Conservation (phyloP, 2,329 filamentous ascomycete genomes). For the Aspergillus sp. region DNA sequence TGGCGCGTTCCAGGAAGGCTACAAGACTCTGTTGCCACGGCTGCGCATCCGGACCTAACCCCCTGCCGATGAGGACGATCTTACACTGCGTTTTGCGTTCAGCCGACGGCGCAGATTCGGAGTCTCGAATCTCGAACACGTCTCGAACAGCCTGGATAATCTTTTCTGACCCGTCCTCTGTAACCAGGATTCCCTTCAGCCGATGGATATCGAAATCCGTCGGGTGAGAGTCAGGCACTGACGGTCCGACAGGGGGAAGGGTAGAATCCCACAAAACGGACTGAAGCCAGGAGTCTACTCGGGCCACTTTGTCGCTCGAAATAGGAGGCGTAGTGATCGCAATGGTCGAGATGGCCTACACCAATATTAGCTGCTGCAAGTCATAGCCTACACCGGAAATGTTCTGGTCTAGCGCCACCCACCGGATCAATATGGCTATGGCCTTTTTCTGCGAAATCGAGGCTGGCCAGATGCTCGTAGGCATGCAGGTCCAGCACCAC, state of each 20-base stretch:
- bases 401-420: conserved; percentile 31
- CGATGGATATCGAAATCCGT: conserved; percentile 76
- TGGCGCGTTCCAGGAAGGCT: conserved; percentile 20
- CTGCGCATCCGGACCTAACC: conserved; percentile 32
- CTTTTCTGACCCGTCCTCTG: conserved; percentile 64
- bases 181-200: conserved; percentile 73
- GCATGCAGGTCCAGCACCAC: conserved; percentile 87
- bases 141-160: conserved; percentile 90
- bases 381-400: not conserved
- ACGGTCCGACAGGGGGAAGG: conserved; percentile 18
- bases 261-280: conserved; percentile 74
- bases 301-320: conserved; percentile 53
- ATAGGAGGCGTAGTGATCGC: conserved; percentile 67
- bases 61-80: conserved; percentile 48
- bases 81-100: conserved; percentile 35
- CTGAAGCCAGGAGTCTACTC: conserved; percentile 77
- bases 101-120: conserved; percentile 19
- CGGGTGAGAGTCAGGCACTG: conserved; percentile 14
- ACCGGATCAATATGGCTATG: conserved; percentile 90
- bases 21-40: conserved; percentile 37
- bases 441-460: conserved; percentile 71
- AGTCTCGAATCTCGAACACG: conserved; percentile 85
- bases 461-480: conserved; percentile 75
- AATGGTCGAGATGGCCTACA: conserved; percentile 79
- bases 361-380: conserved; percentile 4